phyloP scores from a whole-genome alignment of 306 rosid genomes.

The Alnus rubra region DNA sequence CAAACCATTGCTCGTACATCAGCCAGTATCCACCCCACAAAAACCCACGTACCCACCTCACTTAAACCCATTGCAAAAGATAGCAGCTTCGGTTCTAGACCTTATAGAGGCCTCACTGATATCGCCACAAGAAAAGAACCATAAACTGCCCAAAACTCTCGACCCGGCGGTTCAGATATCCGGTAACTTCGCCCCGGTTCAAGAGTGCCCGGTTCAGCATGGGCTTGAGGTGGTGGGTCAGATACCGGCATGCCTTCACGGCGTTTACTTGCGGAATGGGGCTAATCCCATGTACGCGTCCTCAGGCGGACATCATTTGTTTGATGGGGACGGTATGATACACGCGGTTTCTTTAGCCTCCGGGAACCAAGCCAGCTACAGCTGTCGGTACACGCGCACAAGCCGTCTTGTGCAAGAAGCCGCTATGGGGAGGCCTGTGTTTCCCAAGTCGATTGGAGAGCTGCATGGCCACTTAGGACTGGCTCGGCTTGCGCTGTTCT shows the following conservation, averaged over 20 bases:
- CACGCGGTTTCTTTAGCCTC: slow-evolving; percentile 61
- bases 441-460: slow-evolving; percentile 81
- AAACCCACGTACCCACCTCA: neutral
- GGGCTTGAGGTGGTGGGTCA: slow-evolving; percentile 54
- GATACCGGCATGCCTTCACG: slow-evolving; percentile 55
- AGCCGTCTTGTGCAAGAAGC: slow-evolving; percentile 68
- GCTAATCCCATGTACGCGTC: slow-evolving; percentile 70
- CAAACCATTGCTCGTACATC: neutral
- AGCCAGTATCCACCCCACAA: neutral
- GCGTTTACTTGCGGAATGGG: slow-evolving; percentile 78
- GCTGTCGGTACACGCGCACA: slow-evolving; percentile 77
- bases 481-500: slow-evolving; percentile 56
- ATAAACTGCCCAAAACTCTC: slow-evolving; percentile 39
- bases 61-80: slow-evolving; percentile 36
- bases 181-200: slow-evolving; percentile 84
- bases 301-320: slow-evolving; percentile 69
- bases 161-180: slow-evolving; percentile 72
- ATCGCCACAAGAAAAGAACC: slow-evolving; percentile 24
- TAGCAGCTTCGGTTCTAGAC: slow-evolving; percentile 41
- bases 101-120: slow-evolving; percentile 28
- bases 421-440: slow-evolving; percentile 49
- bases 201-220: slow-evolving; percentile 54
- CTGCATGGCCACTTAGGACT: slow-evolving; percentile 75
- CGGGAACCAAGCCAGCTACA: slow-evolving; percentile 53
- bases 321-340: slow-evolving; percentile 92